Evolutionary conservation across 345 rosid genomes (phyloP), one percentile per base, ranked within the genome.

Genomic region (Xanthoceras sorbifolium): DNA sequence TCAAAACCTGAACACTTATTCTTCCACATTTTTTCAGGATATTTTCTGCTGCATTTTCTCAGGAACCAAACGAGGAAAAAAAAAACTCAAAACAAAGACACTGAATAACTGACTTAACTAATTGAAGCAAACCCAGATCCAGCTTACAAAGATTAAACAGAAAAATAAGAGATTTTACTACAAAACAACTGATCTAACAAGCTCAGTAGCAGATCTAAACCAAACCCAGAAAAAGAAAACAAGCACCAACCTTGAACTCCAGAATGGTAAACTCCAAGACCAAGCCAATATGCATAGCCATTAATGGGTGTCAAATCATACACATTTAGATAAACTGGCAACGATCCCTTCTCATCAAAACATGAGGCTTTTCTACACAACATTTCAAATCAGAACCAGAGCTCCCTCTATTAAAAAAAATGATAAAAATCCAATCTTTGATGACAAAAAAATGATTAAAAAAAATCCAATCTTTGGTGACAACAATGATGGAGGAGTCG

Each of bases 281-380:
- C 99, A 73, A 96, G 76, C 99, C 99, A 96, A 73, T 93, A 93
- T 61, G 98, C 97, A 72, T 93, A 96, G 69, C 97, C 99, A 88
- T 96, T 96, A 54, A 92, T 74, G 32, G 98, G 92, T 48, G 99
- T 96, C 69, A 96, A 94, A 87, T 96, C 99, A 78, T 96, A 96
- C 12, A 96, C 99, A 67, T 96, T 96, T 28, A 96, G 97, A 83
- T 87, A 85, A 67, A 96, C 99, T 0, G 98, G 94, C 36, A 92
- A 90, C n/a, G 97, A 90, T 79, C 97, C 99, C 75, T 79, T 72
- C 9, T 86, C 97, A 40, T 76, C 76, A 54, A 74, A 78, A 65
- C 88, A 83, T 59, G 85, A 83, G 67, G 64, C 81, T 78, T 87
- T 89, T 67, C 94, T 81, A 78, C 99, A 92, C 81, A 91, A 79